Conservation (phyloP, 148 eudicot species). For the Fagopyrum esculentum region DNA sequence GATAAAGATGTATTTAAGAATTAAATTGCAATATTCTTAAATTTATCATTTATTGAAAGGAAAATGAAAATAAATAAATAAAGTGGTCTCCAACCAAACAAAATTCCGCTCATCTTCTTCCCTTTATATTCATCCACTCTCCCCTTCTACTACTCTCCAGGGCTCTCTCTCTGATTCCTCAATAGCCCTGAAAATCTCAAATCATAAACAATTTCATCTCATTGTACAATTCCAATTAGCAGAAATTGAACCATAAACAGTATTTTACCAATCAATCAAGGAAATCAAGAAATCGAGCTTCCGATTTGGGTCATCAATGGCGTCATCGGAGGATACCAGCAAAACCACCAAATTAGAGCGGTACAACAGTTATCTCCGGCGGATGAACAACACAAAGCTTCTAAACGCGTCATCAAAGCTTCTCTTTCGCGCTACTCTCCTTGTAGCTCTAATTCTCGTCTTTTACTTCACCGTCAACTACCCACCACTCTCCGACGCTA, state of each 20-base stretch:
- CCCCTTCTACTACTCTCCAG: conserved; percentile 1
- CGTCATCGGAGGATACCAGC: conserved; percentile 43
- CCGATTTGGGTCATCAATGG: conserved; percentile 20
- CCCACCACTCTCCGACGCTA: conserved; percentile 31
- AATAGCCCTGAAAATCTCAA: neutral
- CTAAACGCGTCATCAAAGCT: conserved; percentile 77
- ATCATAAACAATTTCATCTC: neutral
- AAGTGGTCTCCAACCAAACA: conserved; percentile 12
- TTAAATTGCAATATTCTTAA: no score
- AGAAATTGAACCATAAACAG: neutral
- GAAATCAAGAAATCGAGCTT: neutral
- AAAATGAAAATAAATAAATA: neutral
- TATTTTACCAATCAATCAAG: neutral
- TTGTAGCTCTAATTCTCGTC: conserved; percentile 51
- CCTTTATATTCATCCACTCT: conserved; percentile 6
- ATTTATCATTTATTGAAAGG: no score
- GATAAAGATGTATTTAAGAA: no score
- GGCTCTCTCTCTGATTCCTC: neutral
- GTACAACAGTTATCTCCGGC: conserved; percentile 71
- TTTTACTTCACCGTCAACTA: conserved; percentile 71
- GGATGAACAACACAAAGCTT: conserved; percentile 62
- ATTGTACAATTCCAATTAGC: neutral
- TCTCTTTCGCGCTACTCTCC: conserved; percentile 64
- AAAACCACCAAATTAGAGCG: conserved; percentile 59
- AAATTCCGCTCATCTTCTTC: neutral